Base-by-base conservation (phyloP, 495 filamentous ascomycete species). In the Amorphotheca resinae region DNA sequence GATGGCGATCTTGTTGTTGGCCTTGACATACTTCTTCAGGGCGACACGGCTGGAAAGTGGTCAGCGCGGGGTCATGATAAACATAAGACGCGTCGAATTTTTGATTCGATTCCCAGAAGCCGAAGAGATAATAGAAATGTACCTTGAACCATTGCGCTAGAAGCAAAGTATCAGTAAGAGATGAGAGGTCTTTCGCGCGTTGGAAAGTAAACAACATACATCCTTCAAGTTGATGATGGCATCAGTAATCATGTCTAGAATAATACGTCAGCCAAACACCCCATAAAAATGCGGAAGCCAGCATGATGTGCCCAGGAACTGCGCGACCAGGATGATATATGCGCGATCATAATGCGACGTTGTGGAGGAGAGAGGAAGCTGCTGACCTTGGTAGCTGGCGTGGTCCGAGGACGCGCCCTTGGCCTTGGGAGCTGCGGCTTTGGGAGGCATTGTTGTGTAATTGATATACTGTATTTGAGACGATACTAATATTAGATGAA, bases 21-120 rank as follows among this genome's bases (percentile, higher is more conserved):
- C 78, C 63, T 76, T 74, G 57, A 99, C 84, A 69, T 96, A 99
- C 65, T 99, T 95, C 82, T 95, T 95, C 61, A 99, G 78, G 21
- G 84, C 82, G 63, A 88, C 82, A 53, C 91, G 93, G 67, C 91
- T 98, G 59, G 55, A 38, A 39, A 35, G 15, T 25, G 12, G 40
- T 45, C 21, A 45, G 45, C 39, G 14, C 9, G 11, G 11, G 30
- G 8, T 22, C 26, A 5, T 36, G 11, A 33, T 26, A 46, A 35
- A 41, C 44, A 46, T n/a, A 37, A 0, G 46, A 45, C 53, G 49
- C 49, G 41, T 52, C 46, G 28, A 41, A 17, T 31, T 15, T n/a
- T 9, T 11, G 2, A 6, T 12, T 33, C 20, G 45, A 42, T 15
- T 11, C 4, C 2, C 16, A 8, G 23, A 30, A n/a, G 44, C 9